Evolutionary conservation across 2,329 filamentous ascomycete genomes (phyloP).

Genomic region (Cucurbitaria berberidis): DNA sequence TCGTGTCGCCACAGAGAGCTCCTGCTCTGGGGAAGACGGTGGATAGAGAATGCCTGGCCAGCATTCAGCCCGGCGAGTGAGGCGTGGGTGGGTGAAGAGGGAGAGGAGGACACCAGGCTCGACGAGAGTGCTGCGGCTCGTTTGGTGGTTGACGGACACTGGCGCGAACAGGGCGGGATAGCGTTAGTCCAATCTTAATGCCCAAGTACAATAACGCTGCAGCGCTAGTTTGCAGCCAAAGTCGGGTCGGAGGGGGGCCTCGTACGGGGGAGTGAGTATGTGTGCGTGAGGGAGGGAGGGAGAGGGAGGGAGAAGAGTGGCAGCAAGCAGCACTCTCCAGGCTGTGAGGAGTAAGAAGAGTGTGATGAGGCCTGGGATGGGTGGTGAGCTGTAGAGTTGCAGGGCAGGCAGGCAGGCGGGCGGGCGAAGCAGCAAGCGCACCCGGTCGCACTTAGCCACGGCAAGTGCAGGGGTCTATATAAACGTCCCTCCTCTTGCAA

Average conservation of each 20-base stretch:
- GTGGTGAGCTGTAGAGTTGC: conserved; percentile 1
- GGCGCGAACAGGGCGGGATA: conserved; percentile 10
- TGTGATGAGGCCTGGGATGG: conserved; percentile 1
- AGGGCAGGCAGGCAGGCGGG: not conserved
- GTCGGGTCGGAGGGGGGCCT: not conserved
- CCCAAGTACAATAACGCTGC: not conserved
- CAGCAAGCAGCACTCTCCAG: not conserved
- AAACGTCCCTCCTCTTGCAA: not conserved
- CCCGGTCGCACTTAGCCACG: conserved; percentile 9
- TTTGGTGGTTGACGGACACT: conserved; percentile 14
- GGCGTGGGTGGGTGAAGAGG: conserved; percentile 11
- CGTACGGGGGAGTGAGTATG: too few relatives aligned
- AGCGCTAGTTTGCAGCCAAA: not conserved
- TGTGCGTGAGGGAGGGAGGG: not conserved
- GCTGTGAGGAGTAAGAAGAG: not conserved
- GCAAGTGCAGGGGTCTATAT: conserved; percentile 8
- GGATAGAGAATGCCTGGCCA: conserved; percentile 7
- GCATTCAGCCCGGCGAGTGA: conserved; percentile 15
- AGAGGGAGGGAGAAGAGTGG: not conserved
- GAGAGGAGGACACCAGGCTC: not conserved
- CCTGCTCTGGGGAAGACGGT: not conserved
- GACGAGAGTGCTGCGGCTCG: conserved; percentile 11
- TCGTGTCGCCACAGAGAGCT: not conserved
- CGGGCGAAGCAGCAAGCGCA: conserved; percentile 8
- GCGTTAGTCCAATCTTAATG: not conserved